Base-by-base conservation (phyloP, 2,329 filamentous ascomycete genomes). In the Colletotrichum cereale region DNA sequence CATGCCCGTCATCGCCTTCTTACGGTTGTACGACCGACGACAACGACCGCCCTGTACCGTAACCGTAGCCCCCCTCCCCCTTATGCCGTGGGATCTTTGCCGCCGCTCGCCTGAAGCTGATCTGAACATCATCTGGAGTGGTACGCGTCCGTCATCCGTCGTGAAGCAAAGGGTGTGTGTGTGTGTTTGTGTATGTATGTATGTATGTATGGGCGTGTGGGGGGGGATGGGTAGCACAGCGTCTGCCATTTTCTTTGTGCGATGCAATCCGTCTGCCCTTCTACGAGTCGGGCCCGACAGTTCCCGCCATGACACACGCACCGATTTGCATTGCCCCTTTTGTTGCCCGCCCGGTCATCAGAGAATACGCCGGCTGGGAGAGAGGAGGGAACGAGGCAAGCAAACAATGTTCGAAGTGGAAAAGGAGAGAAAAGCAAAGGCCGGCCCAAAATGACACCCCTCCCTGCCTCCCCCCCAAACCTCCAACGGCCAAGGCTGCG, bases 101-200 rank as follows among this genome's bases (percentile, higher is more conserved):
- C 24, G 53, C 62, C n/a, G 34, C 62, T 36, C 38, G 50, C 56
- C 47, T 44, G 62, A 67, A 26, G 34, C 36, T 55, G 62, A 70
- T 62, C 62, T 66, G 62, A 66, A 55, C 53, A 29, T 34, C 47
- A 34, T 55, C 26, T 47, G 11, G 16, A 66, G 50, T 29, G 21
- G 8, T 18, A 31, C 56, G 10, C 24, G 47, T 42, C 26, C 40
- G 26, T 26, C 8, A 18, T 52, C 24, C 16, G 14, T 29, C 48
- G 26, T 31, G 44, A 52, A 8, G 26, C 48, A 29, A 29, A 18
- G 24, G 6, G 16, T n/a, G n/a, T n/a, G n/a, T n/a, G 66, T 5
- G 29, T 40, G 12, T 42, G 40, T 42, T 1, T 47, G n/a, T 12
- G 21, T 47, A 21, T 12, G 4, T n/a, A 12, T n/a, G n/a, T 47